Percentiles rank a stretch among this genome's conserved stretches.
These are phyloP conservation scores for Esteya vermicola DNA, from an alignment of 2,329 filamentous ascomycete species.

Conservation along the genomic window DNA sequence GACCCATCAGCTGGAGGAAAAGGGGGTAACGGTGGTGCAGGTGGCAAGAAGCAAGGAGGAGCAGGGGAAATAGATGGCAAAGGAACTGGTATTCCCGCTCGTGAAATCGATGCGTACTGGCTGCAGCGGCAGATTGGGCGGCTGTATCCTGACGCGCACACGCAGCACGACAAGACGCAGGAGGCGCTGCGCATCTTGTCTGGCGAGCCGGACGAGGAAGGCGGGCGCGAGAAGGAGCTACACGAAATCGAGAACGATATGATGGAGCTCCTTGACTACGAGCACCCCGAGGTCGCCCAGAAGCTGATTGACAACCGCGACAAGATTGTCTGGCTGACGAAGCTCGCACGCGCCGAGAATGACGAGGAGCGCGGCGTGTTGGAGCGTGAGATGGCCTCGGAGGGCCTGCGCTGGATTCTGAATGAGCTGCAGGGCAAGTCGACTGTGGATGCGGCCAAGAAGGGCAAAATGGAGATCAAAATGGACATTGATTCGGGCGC, in stretches of 20 bases:
- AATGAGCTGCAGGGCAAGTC: conserved; percentile 74
- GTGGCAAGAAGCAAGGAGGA: conserved; percentile 34
- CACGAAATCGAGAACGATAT: conserved; percentile 95
- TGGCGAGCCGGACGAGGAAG: conserved; percentile 52
- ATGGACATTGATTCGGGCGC: conserved; percentile 76
- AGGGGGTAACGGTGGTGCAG: conserved; percentile 25
- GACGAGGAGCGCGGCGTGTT: conserved; percentile 61
- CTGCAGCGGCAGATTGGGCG: conserved; percentile 81
- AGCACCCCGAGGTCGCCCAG: conserved; percentile 83
- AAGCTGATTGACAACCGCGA: conserved; percentile 85
- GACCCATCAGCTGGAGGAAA: conserved; percentile 39
- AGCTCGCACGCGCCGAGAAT: conserved; percentile 69
- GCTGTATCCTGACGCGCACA: conserved; percentile 81
- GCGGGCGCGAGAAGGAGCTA: conserved; percentile 70
- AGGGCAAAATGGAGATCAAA: conserved; percentile 71
- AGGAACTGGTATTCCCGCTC: conserved; percentile 68
- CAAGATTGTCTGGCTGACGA: conserved; percentile 90
- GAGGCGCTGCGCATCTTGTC: conserved; percentile 72
- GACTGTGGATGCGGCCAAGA: conserved; percentile 35
- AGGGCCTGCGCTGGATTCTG: conserved; percentile 73
- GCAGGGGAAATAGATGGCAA: no score
- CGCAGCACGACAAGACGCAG: conserved; percentile 83
- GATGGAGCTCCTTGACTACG: conserved; percentile 97
- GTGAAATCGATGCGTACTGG: conserved; percentile 97
- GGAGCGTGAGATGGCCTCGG: conserved; percentile 82